These are phyloP conservation scores for Ceratobasidium sp. DNA, from an alignment of 1,284 basidiomycete genomes.

Conservation along the genomic window DNA sequence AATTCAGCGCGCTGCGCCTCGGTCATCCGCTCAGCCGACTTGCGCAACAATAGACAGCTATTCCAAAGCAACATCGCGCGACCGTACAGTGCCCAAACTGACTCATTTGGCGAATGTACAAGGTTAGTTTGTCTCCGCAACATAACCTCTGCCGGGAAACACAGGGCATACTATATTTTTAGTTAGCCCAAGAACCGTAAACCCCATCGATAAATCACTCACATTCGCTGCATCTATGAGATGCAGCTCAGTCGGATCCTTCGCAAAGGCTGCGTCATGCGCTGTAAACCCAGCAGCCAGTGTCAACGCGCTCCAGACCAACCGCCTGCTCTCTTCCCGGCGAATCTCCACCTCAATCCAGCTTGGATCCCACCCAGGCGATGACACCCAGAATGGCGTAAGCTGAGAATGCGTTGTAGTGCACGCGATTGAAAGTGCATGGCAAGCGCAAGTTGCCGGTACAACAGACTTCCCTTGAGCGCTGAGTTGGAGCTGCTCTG, in stretches of 20 bases:
- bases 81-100: slow-evolving; percentile 76
- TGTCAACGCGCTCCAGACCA: slow-evolving; percentile 75
- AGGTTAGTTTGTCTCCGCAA: slow-evolving; percentile 16
- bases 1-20: slow-evolving; percentile 68
- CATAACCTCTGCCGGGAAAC: slow-evolving; percentile 69
- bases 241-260: slow-evolving; percentile 62
- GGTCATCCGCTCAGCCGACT: slow-evolving; percentile 16
- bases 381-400: slow-evolving; percentile 70
- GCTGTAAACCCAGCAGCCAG: slow-evolving; percentile 70
- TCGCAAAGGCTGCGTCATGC: slow-evolving; percentile 64
- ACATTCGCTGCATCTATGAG: slow-evolving; percentile 63
- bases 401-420: slow-evolving; percentile 54
- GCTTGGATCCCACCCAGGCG: slow-evolving; percentile 68
- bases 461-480: slow-evolving; percentile 9
- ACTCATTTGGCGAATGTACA: slow-evolving; percentile 57
- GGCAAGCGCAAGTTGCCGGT: slow-evolving; percentile 61
- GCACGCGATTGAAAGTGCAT: slow-evolving; percentile 39
- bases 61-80: slow-evolving; percentile 77
- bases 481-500: slow-evolving; percentile 49
- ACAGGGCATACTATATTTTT: slow-evolving; percentile 65
- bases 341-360: slow-evolving; percentile 71
- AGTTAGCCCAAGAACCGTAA: slow-evolving; percentile 15
- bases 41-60: slow-evolving; percentile 69
- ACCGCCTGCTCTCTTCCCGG: slow-evolving; percentile 74
- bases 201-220: background rate